Conservation (phyloP, 768 basidiomycete species). For the Macrolepiota fuliginosa region DNA sequence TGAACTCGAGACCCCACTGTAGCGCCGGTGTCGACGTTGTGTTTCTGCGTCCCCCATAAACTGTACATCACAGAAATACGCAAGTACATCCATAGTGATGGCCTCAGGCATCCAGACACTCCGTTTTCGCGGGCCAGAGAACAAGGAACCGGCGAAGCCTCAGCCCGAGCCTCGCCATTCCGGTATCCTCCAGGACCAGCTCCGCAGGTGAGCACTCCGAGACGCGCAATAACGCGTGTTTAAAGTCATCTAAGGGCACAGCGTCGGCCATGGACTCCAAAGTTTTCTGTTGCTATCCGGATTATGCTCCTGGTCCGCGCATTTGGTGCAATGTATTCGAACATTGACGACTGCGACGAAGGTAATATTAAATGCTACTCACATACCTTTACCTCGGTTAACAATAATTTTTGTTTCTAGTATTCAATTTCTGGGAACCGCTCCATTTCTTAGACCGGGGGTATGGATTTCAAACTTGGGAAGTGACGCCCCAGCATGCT, state of each 20-base stretch:
- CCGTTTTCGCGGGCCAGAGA: conserved; percentile 46
- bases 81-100: conserved; percentile 21
- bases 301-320: conserved; percentile 80
- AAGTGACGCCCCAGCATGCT: conserved; percentile 87
- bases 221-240: background rate
- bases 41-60: background rate
- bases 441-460: conserved; percentile 87
- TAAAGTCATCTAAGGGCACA: conserved; percentile 45
- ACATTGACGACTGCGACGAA: conserved; percentile 96
- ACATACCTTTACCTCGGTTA: background rate
- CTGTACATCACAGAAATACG: background rate
- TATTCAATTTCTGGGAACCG: conserved; percentile 99
- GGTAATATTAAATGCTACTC: conserved; percentile 41
- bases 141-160: conserved; percentile 19
- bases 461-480: conserved; percentile 97
- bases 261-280: conserved; percentile 81
- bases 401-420: conserved; percentile 36
- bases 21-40: background rate
- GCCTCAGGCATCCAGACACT: conserved; percentile 40
- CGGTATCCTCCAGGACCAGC: conserved; percentile 74
- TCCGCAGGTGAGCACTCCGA: conserved; percentile 51
- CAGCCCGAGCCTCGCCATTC: conserved; percentile 26
- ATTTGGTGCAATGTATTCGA: conserved; percentile 89
- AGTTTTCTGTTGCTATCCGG: conserved; percentile 80
- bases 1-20: background rate